Percentiles rank a stretch among this genome's conserved stretches.
Evolutionary conservation across 2,329 filamentous ascomycete genomes (phyloP).

Genomic region (Dactylellina cionopaga): DNA sequence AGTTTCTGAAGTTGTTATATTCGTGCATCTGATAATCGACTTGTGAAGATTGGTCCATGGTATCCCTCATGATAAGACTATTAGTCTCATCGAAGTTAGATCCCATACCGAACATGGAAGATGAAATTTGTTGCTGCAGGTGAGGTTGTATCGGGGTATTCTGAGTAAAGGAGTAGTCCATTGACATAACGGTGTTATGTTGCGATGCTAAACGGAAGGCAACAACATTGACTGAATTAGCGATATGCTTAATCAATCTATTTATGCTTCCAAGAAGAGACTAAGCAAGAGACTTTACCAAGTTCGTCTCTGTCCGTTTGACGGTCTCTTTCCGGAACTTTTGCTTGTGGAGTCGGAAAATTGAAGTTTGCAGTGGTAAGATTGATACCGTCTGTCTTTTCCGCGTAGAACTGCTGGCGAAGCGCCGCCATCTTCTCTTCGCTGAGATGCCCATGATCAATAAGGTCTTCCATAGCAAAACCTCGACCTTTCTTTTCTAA

Average conservation of each 20-base stretch:
- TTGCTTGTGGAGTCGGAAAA: constrained; percentile 4
- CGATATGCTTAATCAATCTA: constrained; percentile 3
- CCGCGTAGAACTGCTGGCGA: constrained; percentile 13
- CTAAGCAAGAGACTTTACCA: constrained; percentile 15
- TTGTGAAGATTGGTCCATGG: constrained; percentile 41
- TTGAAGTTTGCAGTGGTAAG: not conserved
- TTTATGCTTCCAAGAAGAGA: not conserved
- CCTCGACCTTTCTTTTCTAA: constrained; percentile 5
- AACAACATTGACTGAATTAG: constrained; percentile 18
- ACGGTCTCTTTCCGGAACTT: constrained; percentile 10
- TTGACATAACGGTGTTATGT: constrained; percentile 34
- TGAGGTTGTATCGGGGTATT: constrained; percentile 30
- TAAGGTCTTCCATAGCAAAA: constrained; percentile 6
- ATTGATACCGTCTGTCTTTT: constrained; percentile 1
- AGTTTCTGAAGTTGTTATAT: constrained; percentile 13
- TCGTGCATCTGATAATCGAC: constrained; percentile 33
- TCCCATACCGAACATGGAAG: constrained; percentile 45
- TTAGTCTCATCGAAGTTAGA: constrained; percentile 39
- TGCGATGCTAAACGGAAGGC: constrained; percentile 7
- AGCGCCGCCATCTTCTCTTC: constrained; percentile 31
- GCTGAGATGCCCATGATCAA: constrained; percentile 27
- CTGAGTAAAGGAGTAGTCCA: constrained; percentile 41
- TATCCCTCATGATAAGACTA: constrained; percentile 30
- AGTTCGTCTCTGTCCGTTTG: constrained; percentile 35
- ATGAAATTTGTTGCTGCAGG: constrained; percentile 23